Conservation (phyloP, 164 flowering plant species). For the Vitis rotundifolia region DNA sequence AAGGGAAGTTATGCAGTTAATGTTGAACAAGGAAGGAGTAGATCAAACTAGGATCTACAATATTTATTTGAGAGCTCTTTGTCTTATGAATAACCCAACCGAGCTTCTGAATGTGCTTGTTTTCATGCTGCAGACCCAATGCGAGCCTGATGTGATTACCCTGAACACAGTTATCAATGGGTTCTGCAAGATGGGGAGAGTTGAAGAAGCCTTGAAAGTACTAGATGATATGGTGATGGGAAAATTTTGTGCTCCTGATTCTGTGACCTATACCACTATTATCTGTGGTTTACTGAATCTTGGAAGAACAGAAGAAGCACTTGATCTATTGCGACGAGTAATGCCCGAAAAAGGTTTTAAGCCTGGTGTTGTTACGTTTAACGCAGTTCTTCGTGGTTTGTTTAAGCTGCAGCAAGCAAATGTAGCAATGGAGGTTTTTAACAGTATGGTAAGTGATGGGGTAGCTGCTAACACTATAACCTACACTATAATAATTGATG, state of each 20-base stretch:
- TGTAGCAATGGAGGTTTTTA: conserved; percentile 55
- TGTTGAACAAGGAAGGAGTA: conserved; percentile 50
- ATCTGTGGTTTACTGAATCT: conserved; percentile 57
- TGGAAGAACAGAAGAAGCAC: conserved; percentile 60
- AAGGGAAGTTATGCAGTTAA: conserved; percentile 47
- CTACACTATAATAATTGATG: conserved; percentile 63
- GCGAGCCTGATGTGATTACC: conserved; percentile 75
- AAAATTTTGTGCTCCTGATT: conserved; percentile 73
- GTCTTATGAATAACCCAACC: conserved; percentile 54
- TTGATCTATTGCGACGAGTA: conserved; percentile 40
- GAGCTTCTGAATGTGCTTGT: conserved; percentile 82
- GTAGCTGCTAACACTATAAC: conserved; percentile 60
- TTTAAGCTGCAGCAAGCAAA: conserved; percentile 41
- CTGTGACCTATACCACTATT: conserved; percentile 73
- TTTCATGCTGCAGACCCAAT: conserved; percentile 70
- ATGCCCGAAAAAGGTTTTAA: conserved; percentile 59
- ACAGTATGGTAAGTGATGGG: conserved; percentile 36
- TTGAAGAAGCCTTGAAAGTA: conserved; percentile 73
- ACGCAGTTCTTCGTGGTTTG: conserved; percentile 71
- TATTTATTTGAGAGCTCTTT: conserved; percentile 79
- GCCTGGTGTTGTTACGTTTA: conserved; percentile 72
- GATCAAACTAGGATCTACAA: conserved; percentile 72
- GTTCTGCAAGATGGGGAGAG: conserved; percentile 70
- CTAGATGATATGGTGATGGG: conserved; percentile 74
- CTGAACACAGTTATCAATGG: conserved; percentile 83